Evolutionary conservation across 2,329 filamentous ascomycete species (phyloP), one percentile per base, ranked within the genome.

Genomic region (Leptographium galeiforme): DNA sequence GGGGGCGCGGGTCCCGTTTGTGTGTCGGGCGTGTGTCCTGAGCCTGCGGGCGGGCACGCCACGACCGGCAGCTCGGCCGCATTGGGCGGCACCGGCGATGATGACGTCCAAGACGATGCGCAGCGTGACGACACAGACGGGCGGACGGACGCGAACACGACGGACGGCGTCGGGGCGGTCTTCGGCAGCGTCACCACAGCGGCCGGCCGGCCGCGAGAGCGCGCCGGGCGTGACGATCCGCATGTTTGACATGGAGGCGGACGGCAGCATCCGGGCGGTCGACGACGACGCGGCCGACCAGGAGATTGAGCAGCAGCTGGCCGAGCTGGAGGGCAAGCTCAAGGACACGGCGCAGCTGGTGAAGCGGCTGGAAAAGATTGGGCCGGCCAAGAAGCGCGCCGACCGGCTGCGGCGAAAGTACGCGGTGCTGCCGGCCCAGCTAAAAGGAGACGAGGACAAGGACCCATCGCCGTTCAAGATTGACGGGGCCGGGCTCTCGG

Each of bases 241-340:
- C 10, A 77, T 69, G 60, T 79, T 75, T 56, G 73, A 79, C 53
- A 70, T 77, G 60, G 67, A 68, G 14, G 64, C 66, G 4, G 58
- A 63, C 36, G 70, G 69, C 34, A 59, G 61, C 8, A 59, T 73
- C 13, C 67, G 63, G 16, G 67, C 69, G 57, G 62, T 77, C 18
- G 57, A 59, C 10, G 60, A 66, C 54, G 63, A 70, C 8, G 75
- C 73, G 55, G 63, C 62, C 6, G 61, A 57, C 40, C 67, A 66
- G 12, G 64, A 68, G 47, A 58, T 74, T 36, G 68, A 73, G 52
- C 56, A 63, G 30, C 64, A 67, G 25, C 62, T 75, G 54, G 56
- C 53, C 48, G 53, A 62, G 59, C 39, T 67, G 14, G 75, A 76
- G 55, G 55, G 53, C 47, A 55, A 63, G 50, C 59, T 67, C 50